Percentiles rank a stretch among this genome's conserved stretches.
Evolutionary conservation across 2,329 filamentous ascomycete genomes (phyloP).

Genomic region (Phialophora chinensis): DNA sequence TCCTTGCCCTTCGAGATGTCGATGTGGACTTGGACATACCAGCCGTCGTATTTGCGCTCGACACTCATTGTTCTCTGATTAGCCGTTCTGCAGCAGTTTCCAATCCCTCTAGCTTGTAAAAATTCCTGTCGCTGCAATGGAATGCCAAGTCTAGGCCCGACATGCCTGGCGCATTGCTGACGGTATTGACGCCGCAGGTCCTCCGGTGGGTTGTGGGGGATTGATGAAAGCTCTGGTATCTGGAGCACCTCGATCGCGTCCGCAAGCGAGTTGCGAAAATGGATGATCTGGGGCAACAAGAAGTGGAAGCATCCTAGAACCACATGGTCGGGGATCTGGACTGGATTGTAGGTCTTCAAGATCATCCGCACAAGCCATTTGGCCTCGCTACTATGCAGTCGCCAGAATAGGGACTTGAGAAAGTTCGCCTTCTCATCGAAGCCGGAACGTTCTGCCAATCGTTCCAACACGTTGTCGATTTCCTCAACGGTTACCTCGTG

Average conservation of each 20-base stretch:
- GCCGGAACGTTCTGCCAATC: conserved; percentile 69
- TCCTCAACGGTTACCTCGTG: conserved; percentile 70
- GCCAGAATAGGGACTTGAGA: conserved; percentile 64
- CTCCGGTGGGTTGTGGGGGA: conserved; percentile 25
- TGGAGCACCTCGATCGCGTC: conserved; percentile 31
- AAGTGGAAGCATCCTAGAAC: conserved; percentile 70
- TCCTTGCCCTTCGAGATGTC: conserved; percentile 64
- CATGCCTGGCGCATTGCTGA: conserved; percentile 35
- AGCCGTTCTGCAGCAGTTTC: conserved; percentile 73
- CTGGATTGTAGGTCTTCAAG: conserved; percentile 74
- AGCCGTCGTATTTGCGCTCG: conserved; percentile 84
- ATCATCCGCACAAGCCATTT: conserved; percentile 88
- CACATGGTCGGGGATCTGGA: conserved; percentile 63
- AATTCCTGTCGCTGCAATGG: conserved; percentile 67
- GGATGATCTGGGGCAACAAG: conserved; percentile 62
- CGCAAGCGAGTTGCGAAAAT: conserved; percentile 35
- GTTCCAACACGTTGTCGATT: conserved; percentile 69
- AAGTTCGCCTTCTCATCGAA: conserved; percentile 65
- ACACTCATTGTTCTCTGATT: conserved; percentile 69
- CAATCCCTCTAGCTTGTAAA: conserved; percentile 69
- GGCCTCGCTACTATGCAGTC: conserved; percentile 69
- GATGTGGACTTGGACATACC: conserved; percentile 89
- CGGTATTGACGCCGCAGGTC: conserved; percentile 18
- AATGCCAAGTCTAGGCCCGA: conserved; percentile 61
- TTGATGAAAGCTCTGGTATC: conserved; percentile 17